Percentiles rank a stretch among this genome's conserved stretches.
Evolutionary conservation across 2,329 filamentous ascomycete species (phyloP).

Genomic region (Colletotrichum plurivorum): DNA sequence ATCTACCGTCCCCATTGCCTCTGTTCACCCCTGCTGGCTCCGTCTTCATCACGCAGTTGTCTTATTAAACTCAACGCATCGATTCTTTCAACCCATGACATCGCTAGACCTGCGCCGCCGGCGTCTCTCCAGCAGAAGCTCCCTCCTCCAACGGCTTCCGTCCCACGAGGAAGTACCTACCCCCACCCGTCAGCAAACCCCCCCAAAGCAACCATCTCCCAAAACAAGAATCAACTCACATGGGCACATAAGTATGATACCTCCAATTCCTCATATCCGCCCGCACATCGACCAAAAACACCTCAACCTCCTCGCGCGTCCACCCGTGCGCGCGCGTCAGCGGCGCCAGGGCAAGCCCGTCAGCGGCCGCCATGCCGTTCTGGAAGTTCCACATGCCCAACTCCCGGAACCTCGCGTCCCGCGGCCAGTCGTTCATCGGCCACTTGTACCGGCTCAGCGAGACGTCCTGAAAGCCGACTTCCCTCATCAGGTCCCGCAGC

Average conservation of each 20-base stretch:
- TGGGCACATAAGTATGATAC: conserved; percentile 46
- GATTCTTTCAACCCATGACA: no score
- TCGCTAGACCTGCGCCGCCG: no score
- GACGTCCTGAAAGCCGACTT: conserved; percentile 68
- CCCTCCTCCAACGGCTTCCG: background rate
- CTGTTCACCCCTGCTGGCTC: no score
- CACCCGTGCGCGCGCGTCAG: background rate
- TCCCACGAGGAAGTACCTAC: background rate
- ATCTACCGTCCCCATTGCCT: no score
- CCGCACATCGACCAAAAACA: conserved; percentile 43
- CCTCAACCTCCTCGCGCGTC: conserved; percentile 4
- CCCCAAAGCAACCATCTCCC: background rate
- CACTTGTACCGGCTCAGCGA: conserved; percentile 63
- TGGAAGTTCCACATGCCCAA: conserved; percentile 51
- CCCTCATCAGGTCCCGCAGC: conserved; percentile 56
- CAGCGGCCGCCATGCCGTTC: background rate
- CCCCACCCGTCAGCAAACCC: background rate
- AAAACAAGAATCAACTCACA: conserved; percentile 4
- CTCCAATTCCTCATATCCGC: conserved; percentile 43
- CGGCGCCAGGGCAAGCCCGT: conserved; percentile 2
- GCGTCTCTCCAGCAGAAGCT: no score
- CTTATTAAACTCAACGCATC: no score
- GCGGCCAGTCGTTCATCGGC: conserved; percentile 66
- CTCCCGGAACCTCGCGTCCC: conserved; percentile 64
- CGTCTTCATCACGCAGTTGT: no score